Evolutionary conservation across 164 flowering plant genomes (phyloP).

Genomic region (Akebia trifoliata): DNA sequence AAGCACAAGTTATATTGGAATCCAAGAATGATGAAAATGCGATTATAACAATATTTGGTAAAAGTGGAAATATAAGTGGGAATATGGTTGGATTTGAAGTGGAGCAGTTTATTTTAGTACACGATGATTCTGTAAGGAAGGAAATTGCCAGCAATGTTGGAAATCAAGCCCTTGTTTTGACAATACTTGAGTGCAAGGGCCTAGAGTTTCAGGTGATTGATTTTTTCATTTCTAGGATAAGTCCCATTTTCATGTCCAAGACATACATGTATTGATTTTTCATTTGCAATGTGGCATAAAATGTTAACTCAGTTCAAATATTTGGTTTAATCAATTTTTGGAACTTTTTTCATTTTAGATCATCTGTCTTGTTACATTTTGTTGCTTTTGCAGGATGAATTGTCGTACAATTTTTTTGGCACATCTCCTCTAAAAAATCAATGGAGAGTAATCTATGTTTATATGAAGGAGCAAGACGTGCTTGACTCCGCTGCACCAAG

Average conservation of each 20-base stretch:
- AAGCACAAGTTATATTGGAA: slow-evolving; percentile 60
- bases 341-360: neutral
- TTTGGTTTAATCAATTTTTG: neutral
- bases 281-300: too few species aligned
- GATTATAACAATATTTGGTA: slow-evolving; percentile 55
- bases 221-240: neutral
- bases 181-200: slow-evolving; percentile 81
- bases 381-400: slow-evolving; percentile 53
- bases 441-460: slow-evolving; percentile 76
- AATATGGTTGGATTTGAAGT: slow-evolving; percentile 63
- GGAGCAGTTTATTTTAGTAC: slow-evolving; percentile 77
- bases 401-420: slow-evolving; percentile 71
- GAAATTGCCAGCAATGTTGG: slow-evolving; percentile 45
- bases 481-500: slow-evolving; percentile 23
- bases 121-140: slow-evolving; percentile 54
- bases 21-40: slow-evolving; percentile 53
- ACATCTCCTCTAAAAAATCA: slow-evolving; percentile 55
- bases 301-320: neutral
- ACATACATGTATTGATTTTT: too few species aligned
- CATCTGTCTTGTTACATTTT: neutral
- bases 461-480: slow-evolving; percentile 44
- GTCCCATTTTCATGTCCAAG: too few species aligned
- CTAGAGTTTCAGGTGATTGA: slow-evolving; percentile 69
- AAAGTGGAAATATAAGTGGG: slow-evolving; percentile 22
- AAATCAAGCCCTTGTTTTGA: slow-evolving; percentile 70